Base-by-base conservation (phyloP, 306 rosid genomes). In the Begonia masoniana region DNA sequence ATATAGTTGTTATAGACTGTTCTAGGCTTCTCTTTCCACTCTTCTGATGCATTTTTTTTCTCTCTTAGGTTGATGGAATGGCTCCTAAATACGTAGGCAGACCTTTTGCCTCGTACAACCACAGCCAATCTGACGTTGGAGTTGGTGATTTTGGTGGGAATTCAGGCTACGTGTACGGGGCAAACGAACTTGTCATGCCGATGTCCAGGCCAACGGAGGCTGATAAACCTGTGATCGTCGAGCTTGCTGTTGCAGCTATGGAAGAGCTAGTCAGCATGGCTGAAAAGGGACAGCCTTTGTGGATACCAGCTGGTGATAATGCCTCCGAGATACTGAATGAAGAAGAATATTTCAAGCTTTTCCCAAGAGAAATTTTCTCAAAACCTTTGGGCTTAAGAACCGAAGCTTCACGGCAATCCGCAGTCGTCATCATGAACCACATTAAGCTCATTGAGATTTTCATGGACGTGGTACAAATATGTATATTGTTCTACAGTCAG, bases 221-320 rank as follows among this genome's bases (percentile, higher is more conserved):
- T 0, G 99, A 92, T 41, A 92, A 92, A 43, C 96, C 96, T 0
- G 70, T 92, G 64, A 76, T 87, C 39, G 82, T 92, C 14, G 99
- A 92, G 79, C 92, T 92, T 2, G 99, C 96, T 0, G 96, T 92
- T 43, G 82, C 89, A 12, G 96, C 99, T 8, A 92, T 92, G 95
- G 99, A 92, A 61, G 99, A 92, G 35, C 81, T 92, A 0, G 50
- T 71, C 56, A 76, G 82, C 15, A 87, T 92, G 96, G 96, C 99
- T 7, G 96, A 92, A 53, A 65, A 79, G 76, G 85, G 78, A 0
- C 96, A 92, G 4, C 99, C 99, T 17, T 77, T 92, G 17, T 92
- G 99, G 99, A 65, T 92, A 73, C 77, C 82, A 7, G 74, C 74
- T 47, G 74, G 72, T 2, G 96, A 87, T 54, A 93, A 87, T 6